phyloP scores from a whole-genome alignment of 2,329 filamentous ascomycete genomes.

The Colletotrichum lupini region DNA sequence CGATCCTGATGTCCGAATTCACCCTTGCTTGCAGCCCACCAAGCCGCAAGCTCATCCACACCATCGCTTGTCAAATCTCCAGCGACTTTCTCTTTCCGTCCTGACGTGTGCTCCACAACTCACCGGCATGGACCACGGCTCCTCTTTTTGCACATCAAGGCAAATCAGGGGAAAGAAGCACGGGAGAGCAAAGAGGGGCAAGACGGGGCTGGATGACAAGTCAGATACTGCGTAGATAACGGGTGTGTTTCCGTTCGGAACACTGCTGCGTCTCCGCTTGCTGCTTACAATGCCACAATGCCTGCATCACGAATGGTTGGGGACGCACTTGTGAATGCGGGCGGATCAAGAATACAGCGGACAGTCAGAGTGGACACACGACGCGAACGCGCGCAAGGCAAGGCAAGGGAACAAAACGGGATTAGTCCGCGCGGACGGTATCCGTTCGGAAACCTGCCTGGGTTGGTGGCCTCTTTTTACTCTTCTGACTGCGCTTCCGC shows the following conservation, averaged over 20 bases:
- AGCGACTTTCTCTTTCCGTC: not conserved
- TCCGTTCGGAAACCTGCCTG: not conserved
- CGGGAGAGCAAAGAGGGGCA: not conserved
- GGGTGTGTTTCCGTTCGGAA: slow-evolving; percentile 2
- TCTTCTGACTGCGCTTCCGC: not conserved
- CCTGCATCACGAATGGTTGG: slow-evolving; percentile 28
- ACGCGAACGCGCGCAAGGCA: not conserved
- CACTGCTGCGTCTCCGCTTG: slow-evolving; percentile 10
- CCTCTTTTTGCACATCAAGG: slow-evolving; percentile 23
- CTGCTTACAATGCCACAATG: slow-evolving; percentile 32
- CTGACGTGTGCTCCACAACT: not conserved
- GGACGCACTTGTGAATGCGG: slow-evolving; percentile 1
- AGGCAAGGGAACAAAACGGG: not conserved
- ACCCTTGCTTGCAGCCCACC: slow-evolving; percentile 24
- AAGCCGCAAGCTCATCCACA: not conserved
- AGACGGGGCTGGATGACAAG: not conserved
- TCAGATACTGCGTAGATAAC: slow-evolving; percentile 13
- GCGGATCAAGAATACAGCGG: slow-evolving; percentile 27
- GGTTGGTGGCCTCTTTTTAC: not conserved
- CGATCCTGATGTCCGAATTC: slow-evolving; percentile 30
- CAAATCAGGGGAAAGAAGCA: not conserved
- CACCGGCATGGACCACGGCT: slow-evolving; percentile 11
- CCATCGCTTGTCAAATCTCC: not conserved
- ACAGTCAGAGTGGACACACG: not conserved
- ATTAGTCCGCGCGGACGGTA: slow-evolving; percentile 9